Base-by-base conservation (phyloP, 1,284 basidiomycete genomes). In the Microbotryum violaceum region DNA sequence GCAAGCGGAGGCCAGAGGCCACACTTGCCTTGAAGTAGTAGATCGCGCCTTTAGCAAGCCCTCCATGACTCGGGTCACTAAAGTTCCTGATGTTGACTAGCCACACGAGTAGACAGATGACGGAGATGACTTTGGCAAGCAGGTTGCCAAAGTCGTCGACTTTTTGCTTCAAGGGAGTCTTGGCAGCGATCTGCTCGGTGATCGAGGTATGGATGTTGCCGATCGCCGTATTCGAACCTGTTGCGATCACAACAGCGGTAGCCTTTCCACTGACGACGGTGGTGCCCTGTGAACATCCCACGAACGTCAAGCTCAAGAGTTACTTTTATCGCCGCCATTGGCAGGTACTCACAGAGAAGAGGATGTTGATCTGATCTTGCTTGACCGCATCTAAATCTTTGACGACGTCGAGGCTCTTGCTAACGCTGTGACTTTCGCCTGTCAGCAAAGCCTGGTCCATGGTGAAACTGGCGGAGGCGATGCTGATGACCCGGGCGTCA, bases 141-240 rank as follows among this genome's bases (percentile, higher is more conserved):
- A 86, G 85, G 73, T 97, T 91, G 64, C 93, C 92, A 72, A 97
- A 96, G 75, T 96, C 92, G 75, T 97, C 92, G 52, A 97, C 82
- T 76, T 96, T 96, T 70, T 89, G 86, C 78, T 97, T 96, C 56
- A 97, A 78, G 1, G 92, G 92, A 0, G 92, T 97, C 81, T 94
- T 94, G 71, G 96, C 91, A 61, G 80, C 84, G 68, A 91, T 91
- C 74, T 91, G 89, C 27, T 86, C 82, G 12, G 75, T 72, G 73
- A 97, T 96, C 56, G 89, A 92, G 70, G 89, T 87, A 79, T 97
- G 92, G 67, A 97, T 96, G 72, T 92, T 86, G 42, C 93, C 92
- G 69, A 97, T 91, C 37, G 92, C 92, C 6, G 92, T 96, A 58
- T 82, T 79, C 70, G 84, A 75, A 33, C 93, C 93, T 1, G 89